Evolutionary conservation across 2,329 filamentous ascomycete species (phyloP).

Genomic region (Plectosphaerella sp.): DNA sequence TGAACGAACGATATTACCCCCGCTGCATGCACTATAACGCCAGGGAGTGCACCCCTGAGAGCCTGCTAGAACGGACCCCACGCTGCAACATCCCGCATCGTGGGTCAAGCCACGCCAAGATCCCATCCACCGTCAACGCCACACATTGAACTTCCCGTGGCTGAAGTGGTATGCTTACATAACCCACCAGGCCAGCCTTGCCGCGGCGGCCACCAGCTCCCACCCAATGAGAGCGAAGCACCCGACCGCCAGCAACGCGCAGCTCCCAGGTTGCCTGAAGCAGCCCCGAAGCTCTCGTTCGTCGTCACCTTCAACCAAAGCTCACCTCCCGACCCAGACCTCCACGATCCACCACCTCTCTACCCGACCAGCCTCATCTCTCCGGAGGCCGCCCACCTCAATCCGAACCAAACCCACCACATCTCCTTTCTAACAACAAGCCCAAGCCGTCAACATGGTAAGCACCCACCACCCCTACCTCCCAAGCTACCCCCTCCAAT

Average conservation of each 20-base stretch:
- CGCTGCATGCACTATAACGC: too few species aligned
- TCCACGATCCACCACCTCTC: background rate
- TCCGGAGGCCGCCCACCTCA: background rate
- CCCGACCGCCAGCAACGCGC: slow-evolving; percentile 24
- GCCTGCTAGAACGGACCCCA: background rate
- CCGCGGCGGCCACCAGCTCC: background rate
- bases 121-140: too few species aligned
- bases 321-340: background rate
- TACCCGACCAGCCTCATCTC: slow-evolving; percentile 2
- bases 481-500: background rate
- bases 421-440: background rate
- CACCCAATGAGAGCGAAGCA: background rate
- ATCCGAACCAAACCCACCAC: background rate
- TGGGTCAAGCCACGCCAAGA: background rate
- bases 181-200: slow-evolving; percentile 1
- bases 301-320: background rate
- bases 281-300: slow-evolving; percentile 3
- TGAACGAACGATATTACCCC: too few species aligned
- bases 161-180: background rate
- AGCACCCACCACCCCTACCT: slow-evolving; percentile 10
- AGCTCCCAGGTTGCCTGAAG: slow-evolving; percentile 40
- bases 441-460: slow-evolving; percentile 23
- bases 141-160: too few species aligned
- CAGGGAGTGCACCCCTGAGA: too few species aligned
- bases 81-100: background rate